These are phyloP conservation scores for Aspergillus japonicus DNA, from an alignment of 2,329 filamentous ascomycete species.

Conservation along the genomic window DNA sequence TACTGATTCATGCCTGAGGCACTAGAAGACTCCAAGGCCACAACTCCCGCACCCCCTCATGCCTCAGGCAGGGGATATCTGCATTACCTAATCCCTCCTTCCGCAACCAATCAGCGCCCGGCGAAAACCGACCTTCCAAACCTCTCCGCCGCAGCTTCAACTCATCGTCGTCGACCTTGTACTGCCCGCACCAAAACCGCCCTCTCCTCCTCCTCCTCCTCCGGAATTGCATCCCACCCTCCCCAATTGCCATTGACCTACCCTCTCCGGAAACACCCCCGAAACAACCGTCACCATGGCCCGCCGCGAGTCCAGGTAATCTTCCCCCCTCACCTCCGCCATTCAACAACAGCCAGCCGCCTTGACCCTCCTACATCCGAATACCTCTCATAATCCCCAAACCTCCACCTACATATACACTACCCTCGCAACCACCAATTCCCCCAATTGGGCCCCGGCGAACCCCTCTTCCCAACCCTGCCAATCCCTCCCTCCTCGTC, in stretches of 20 bases:
- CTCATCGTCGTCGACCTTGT: slow-evolving; percentile 30
- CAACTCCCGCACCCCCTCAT: no score
- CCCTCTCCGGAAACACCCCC: neutral
- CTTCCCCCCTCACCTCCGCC: neutral
- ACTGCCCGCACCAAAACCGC: slow-evolving; percentile 24
- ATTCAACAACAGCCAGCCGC: neutral
- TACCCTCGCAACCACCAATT: neutral
- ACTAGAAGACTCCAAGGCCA: no score
- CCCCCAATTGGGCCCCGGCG: neutral
- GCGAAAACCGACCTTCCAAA: slow-evolving; percentile 34
- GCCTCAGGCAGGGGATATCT: neutral
- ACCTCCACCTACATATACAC: neutral
- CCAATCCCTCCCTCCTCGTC: no score
- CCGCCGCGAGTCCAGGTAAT: slow-evolving; percentile 23
- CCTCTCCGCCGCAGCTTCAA: slow-evolving; percentile 15
- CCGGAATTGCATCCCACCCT: neutral
- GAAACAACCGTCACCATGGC: slow-evolving; percentile 19
- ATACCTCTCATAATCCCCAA: neutral
- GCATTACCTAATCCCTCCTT: slow-evolving; percentile 18
- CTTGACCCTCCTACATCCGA: neutral
- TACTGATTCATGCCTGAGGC: neutral
- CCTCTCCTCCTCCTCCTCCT: neutral
- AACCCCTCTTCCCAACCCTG: neutral
- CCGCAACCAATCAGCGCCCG: slow-evolving; percentile 34
- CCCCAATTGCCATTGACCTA: slow-evolving; percentile 7